Conservation (phyloP, 1,284 basidiomycete genomes). For the Tremellales sp. region DNA sequence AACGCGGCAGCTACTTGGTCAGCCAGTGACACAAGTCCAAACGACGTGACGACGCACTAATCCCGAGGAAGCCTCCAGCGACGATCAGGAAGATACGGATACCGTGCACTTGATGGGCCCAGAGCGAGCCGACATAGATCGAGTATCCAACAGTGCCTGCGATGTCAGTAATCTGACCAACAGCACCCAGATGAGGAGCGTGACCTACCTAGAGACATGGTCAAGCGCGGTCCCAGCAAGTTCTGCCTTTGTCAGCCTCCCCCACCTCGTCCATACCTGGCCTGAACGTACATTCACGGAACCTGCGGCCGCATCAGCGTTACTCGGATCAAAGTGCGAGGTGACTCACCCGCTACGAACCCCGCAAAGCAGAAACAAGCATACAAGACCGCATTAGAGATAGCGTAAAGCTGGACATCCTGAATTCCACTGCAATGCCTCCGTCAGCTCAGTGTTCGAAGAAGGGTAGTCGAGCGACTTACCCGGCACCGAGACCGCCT, state of each 20-base stretch:
- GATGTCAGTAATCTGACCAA: too few species aligned
- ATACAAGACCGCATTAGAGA: conserved; percentile 52
- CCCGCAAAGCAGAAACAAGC: conserved; percentile 53
- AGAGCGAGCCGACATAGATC: conserved; percentile 29
- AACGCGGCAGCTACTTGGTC: conserved; percentile 26
- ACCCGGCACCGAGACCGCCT: conserved; percentile 52
- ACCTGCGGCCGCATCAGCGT: neutral
- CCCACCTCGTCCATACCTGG: neutral
- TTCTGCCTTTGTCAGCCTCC: too few species aligned
- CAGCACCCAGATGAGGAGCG: too few species aligned
- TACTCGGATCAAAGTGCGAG: too few species aligned
- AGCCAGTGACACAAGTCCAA: too few species aligned
- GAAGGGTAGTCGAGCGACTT: conserved; percentile 4
- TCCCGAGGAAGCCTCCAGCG: conserved; percentile 50
- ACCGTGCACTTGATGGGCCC: conserved; percentile 22
- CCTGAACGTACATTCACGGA: neutral
- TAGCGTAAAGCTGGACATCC: conserved; percentile 51
- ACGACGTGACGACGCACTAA: too few species aligned
- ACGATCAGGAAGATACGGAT: conserved; percentile 47
- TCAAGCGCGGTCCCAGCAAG: conserved; percentile 49
- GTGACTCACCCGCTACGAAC: conserved; percentile 50
- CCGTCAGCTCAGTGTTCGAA: neutral
- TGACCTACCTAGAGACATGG: conserved; percentile 51
- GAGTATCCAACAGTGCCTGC: conserved; percentile 42
- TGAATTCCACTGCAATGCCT: conserved; percentile 47